Conservation (phyloP, 2,329 filamentous ascomycete species). For the Phialophora macrospora region DNA sequence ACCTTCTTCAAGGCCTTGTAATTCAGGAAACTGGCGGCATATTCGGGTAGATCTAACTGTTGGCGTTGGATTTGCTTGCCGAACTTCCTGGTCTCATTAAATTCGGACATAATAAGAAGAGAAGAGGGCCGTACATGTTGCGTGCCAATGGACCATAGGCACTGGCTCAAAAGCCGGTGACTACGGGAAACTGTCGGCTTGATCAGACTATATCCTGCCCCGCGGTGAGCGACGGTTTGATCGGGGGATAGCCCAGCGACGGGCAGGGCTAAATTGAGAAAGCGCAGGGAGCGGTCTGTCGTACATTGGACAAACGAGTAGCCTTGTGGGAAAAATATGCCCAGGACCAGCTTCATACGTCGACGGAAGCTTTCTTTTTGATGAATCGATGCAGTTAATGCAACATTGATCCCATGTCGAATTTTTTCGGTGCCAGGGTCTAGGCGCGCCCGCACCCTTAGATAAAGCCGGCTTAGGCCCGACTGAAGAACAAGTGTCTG, state of each 20-base stretch:
- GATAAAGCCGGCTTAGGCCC: constrained; percentile 10
- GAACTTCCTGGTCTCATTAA: constrained; percentile 78
- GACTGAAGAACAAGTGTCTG: constrained; percentile 11
- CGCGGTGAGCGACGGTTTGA: background rate
- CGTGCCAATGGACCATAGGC: constrained; percentile 8
- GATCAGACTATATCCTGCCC: constrained; percentile 20
- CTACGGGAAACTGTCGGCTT: constrained; percentile 11
- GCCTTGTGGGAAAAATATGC: constrained; percentile 17
- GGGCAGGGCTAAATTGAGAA: constrained; percentile 16
- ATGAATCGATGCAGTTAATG: constrained; percentile 21
- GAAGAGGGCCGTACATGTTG: constrained; percentile 36
- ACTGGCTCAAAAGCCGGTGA: constrained; percentile 9
- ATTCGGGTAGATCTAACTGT: constrained; percentile 98
- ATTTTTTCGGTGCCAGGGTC: constrained; percentile 30
- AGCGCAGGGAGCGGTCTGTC: constrained; percentile 14
- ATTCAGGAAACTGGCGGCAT: constrained; percentile 98
- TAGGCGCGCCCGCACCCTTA: constrained; percentile 5
- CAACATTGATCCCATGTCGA: constrained; percentile 25
- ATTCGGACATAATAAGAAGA: constrained; percentile 15
- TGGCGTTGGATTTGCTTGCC: constrained; percentile 99
- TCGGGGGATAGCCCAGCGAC: constrained; percentile 17
- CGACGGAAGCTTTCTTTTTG: background rate
- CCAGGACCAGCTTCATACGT: constrained; percentile 14
- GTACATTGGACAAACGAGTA: constrained; percentile 26
- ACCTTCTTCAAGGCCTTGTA: constrained; percentile 99